These are phyloP conservation scores for Tetrapisispora iriomotensis DNA, from an alignment of 805 yeast genomes.

Conservation along the genomic window DNA sequence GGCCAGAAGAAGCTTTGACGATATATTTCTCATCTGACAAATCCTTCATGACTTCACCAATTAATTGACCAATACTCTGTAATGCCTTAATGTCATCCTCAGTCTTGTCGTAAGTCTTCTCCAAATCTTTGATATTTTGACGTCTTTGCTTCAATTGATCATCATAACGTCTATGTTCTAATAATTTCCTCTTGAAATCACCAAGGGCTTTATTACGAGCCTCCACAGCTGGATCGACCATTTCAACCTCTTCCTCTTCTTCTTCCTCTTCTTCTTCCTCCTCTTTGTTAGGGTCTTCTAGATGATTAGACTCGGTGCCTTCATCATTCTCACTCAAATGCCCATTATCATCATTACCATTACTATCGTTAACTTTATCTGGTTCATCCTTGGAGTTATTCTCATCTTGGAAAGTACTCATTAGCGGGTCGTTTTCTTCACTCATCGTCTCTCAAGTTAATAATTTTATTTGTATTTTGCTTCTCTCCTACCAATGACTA, in stretches of 20 bases:
- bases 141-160: conserved; percentile 79
- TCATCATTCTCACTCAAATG: conserved; percentile 9
- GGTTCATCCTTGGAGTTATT: conserved; percentile 3
- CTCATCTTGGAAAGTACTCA: conserved; percentile 43
- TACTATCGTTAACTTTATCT: conserved; percentile 6
- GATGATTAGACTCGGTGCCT: conserved; percentile 19
- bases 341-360: not conserved
- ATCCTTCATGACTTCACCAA: conserved; percentile 94
- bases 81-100: conserved; percentile 95
- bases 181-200: conserved; percentile 72
- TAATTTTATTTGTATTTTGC: too few species aligned
- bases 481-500: too few species aligned
- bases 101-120: conserved; percentile 78
- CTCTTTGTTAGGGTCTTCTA: conserved; percentile 20
- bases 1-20: conserved; percentile 95
- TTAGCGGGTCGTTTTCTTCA: conserved; percentile 68
- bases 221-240: conserved; percentile 47
- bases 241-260: conserved; percentile 24
- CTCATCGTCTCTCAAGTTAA: conserved; percentile 33
- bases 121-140: conserved; percentile 71
- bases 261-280: conserved; percentile 20
- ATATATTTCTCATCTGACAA: conserved; percentile 89
- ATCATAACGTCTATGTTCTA: conserved; percentile 93
- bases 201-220: conserved; percentile 62
- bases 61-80: conserved; percentile 93